Percentiles rank a stretch among this genome's conserved stretches.
Conservation (phyloP, 2,329 filamentous ascomycete species). For the Trichoderma sp. region DNA sequence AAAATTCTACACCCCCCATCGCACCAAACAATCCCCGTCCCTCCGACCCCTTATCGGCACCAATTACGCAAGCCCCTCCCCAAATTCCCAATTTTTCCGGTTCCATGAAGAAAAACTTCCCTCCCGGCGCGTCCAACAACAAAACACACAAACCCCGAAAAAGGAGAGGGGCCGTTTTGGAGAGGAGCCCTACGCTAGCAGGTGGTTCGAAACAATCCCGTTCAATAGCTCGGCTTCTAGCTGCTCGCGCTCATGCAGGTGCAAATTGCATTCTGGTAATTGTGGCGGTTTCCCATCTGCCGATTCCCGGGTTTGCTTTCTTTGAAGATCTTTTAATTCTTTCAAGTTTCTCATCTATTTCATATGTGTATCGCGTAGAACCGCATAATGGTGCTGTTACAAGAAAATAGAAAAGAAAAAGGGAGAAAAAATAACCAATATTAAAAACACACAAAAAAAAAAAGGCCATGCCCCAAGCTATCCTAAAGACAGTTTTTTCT, state of each 20-base stretch:
- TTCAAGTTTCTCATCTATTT: conserved; percentile 3
- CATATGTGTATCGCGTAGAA: not conserved
- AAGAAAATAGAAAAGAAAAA: conserved; percentile 1
- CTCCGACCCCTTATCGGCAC: conserved; percentile 4
- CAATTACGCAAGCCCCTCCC: conserved; percentile 1
- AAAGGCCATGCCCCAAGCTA: conserved; percentile 14
- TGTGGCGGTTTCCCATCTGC: not conserved
- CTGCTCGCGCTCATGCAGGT: conserved; percentile 7
- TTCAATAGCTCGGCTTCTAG: not conserved
- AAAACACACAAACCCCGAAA: not conserved
- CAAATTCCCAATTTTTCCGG: not conserved
- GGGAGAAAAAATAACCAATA: not conserved
- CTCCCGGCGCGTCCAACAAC: not conserved
- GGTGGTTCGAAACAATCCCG: not conserved
- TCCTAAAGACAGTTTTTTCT: conserved; percentile 13
- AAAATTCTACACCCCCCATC: not conserved
- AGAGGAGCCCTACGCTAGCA: too few species aligned
- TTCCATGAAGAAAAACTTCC: not conserved
- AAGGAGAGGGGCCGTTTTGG: too few species aligned
- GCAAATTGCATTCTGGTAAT: not conserved
- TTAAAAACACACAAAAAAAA: not conserved
- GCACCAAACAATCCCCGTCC: conserved; percentile 4
- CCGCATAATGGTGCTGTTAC: not conserved
- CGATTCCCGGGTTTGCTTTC: not conserved
- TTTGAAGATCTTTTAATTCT: not conserved